Evolutionary conservation across 441 rosid genomes (phyloP).

Genomic region (Codiaeum variegatum): DNA sequence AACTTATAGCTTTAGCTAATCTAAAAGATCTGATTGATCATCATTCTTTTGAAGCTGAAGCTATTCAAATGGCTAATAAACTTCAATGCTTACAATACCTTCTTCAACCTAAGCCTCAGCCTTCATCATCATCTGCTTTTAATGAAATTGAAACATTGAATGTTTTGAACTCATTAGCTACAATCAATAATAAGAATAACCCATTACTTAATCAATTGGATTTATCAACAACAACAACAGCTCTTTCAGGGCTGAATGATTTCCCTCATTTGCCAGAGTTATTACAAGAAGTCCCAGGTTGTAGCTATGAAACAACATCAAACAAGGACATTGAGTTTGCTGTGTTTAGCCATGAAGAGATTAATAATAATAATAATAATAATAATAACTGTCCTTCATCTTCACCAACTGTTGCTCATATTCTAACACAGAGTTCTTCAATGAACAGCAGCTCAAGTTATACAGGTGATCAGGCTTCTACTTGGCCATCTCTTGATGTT

Average conservation of each 20-base stretch:
- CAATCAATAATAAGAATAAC: conserved; percentile 28
- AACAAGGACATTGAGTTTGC: conserved; percentile 26
- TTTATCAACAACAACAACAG: conserved; percentile 15
- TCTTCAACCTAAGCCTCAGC: conserved; percentile 38
- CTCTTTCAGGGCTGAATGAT: conserved; percentile 35
- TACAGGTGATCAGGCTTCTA: conserved; percentile 42
- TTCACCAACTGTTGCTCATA: conserved; percentile 24
- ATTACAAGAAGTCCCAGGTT: conserved; percentile 30
- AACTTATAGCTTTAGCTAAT: conserved; percentile 60
- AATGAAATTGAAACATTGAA: conserved; percentile 39
- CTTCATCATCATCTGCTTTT: neutral
- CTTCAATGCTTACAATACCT: conserved; percentile 56
- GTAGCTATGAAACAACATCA: conserved; percentile 32
- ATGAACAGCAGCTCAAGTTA: conserved; percentile 35
- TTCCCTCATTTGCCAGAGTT: conserved; percentile 54
- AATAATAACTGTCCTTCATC: conserved; percentile 19
- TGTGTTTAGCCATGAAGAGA: conserved; percentile 31
- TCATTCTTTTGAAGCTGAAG: conserved; percentile 48
- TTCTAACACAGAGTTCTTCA: conserved; percentile 26
- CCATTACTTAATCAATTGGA: conserved; percentile 25
- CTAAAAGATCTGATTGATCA: conserved; percentile 48
- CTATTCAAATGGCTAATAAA: conserved; percentile 41
- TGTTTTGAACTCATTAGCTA: conserved; percentile 39
- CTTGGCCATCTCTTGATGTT: conserved; percentile 42
- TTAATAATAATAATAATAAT: conserved; percentile 16